phyloP scores from a whole-genome alignment of 139 green algal species.

The Asterochloris sp. region DNA sequence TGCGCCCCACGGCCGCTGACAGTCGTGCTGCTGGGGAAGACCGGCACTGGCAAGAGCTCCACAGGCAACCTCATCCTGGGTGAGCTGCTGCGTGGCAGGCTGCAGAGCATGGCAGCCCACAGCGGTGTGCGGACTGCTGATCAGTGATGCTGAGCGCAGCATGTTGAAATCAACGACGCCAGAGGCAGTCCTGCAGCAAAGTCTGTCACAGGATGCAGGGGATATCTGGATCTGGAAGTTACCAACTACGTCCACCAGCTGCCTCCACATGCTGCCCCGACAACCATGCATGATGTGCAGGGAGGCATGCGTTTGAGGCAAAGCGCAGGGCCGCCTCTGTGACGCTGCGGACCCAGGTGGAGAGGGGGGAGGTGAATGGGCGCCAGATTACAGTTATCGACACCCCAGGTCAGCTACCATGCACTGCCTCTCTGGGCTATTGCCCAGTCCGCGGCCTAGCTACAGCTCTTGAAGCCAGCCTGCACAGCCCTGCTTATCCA shows the following conservation, averaged over 20 bases:
- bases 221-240: no score
- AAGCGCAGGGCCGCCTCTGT: conserved; percentile 15
- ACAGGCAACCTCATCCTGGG: conserved; percentile 18
- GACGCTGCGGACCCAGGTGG: conserved; percentile 4
- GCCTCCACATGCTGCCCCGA: no score
- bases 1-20: background rate
- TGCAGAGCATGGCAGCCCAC: background rate
- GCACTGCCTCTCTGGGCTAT: no score
- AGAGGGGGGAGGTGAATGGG: conserved; percentile 1
- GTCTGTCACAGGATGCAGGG: no score
- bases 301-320: conserved; percentile 13
- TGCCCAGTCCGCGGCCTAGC: no score
- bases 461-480: no score
- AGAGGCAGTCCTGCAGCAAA: no score
- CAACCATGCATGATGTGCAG: background rate
- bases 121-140: no score
- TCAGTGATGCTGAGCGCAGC: no score
- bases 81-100: background rate
- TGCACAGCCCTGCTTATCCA: no score
- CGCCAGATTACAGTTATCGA: conserved; percentile 19
- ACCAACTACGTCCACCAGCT: no score
- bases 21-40: conserved; percentile 20
- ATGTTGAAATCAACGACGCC: no score
- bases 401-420: conserved; percentile 3
- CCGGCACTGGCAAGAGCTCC: conserved; percentile 15